These are phyloP conservation scores for barrel medic (Medicago truncatula) DNA, from an alignment of 306 rosid genomes.

Conservation along the genomic window DNA sequence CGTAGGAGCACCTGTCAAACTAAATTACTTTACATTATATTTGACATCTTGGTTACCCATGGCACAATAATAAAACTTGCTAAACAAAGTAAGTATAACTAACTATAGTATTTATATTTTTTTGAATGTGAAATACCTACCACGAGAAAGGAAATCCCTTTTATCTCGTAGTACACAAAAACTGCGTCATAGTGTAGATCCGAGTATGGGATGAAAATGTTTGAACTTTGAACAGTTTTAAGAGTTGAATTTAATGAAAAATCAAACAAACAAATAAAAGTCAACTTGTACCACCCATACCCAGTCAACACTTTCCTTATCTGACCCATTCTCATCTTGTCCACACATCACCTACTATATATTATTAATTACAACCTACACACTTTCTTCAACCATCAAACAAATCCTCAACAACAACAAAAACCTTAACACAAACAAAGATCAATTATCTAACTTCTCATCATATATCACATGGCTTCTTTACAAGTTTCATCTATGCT, in stretches of 20 bases:
- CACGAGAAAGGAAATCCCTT: neutral
- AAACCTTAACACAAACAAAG: neutral
- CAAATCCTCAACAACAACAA: neutral
- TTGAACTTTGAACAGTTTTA: neutral
- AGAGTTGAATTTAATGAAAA: neutral
- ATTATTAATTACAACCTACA: slow-evolving; percentile 19
- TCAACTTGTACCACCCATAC: neutral
- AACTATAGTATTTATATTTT: too few relatives aligned
- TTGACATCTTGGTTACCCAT: too few relatives aligned
- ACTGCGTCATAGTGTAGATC: neutral
- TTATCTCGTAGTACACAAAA: neutral
- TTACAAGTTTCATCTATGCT: slow-evolving; percentile 27
- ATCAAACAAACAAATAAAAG: slow-evolving; percentile 7
- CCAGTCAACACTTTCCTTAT: slow-evolving; percentile 43
- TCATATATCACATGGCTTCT: slow-evolving; percentile 48
- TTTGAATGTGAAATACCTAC: neutral
- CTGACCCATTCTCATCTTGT: slow-evolving; percentile 47
- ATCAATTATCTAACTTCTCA: neutral
- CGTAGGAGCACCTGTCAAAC: too few relatives aligned
- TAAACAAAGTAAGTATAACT: neutral
- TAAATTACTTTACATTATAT: too few relatives aligned
- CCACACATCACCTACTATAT: slow-evolving; percentile 33
- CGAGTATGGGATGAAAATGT: neutral
- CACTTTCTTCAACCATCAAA: neutral
- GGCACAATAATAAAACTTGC: too few relatives aligned